Evolutionary conservation across 257 asterid genomes (phyloP).

Genomic region (Prunella vulgaris): DNA sequence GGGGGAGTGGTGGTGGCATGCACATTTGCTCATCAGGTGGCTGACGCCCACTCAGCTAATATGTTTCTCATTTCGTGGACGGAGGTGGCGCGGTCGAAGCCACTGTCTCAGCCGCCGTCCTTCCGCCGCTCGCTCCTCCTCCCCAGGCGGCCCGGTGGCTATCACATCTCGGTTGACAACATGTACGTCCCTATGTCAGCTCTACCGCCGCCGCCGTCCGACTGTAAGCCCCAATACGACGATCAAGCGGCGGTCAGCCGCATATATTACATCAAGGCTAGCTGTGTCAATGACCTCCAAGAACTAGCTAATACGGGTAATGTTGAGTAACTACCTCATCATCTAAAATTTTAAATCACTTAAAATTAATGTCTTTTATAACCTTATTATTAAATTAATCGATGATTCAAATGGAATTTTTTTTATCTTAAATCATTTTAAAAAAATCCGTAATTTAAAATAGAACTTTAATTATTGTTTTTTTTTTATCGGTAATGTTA

Average conservation of each 20-base stretch:
- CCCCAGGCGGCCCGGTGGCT: conserved; percentile 42
- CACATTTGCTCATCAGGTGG: conserved; percentile 62
- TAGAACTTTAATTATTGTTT: too few relatives aligned
- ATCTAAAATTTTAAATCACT: not conserved
- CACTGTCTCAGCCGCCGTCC: conserved; percentile 41
- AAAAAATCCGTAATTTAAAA: too few relatives aligned
- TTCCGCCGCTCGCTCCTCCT: conserved; percentile 56
- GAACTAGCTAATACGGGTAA: conserved; percentile 33
- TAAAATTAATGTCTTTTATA: not conserved
- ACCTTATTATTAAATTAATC: not conserved
- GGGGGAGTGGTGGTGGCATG: conserved; percentile 68
- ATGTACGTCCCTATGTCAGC: conserved; percentile 34
- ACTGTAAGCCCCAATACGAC: not conserved
- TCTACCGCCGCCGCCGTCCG: conserved; percentile 19
- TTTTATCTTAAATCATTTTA: too few relatives aligned
- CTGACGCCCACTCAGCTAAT: conserved; percentile 75
- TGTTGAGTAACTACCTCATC: not conserved
- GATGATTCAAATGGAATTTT: too few relatives aligned
- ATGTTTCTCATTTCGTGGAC: conserved; percentile 71
- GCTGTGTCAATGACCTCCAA: conserved; percentile 37
- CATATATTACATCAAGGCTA: conserved; percentile 47
- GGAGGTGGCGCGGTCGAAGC: conserved; percentile 42
- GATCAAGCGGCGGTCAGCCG: conserved; percentile 39
- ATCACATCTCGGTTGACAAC: conserved; percentile 28
- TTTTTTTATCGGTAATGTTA: too few relatives aligned